phyloP scores from a whole-genome alignment of 1,284 basidiomycete genomes.

The Flammula alnicola region DNA sequence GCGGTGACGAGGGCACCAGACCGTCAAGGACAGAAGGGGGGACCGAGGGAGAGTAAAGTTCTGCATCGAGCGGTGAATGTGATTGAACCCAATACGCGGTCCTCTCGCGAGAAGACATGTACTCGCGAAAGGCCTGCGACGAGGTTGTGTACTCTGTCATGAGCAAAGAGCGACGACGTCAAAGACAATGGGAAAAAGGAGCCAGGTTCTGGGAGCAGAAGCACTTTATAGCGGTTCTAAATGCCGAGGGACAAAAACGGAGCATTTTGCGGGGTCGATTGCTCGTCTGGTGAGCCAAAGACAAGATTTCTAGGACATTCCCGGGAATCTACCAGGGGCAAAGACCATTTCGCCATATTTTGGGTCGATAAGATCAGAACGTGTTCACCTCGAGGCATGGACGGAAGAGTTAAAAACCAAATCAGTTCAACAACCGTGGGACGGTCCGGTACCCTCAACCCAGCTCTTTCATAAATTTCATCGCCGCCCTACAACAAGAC shows the following conservation, averaged over 20 bases:
- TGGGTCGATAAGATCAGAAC: slow-evolving; percentile 47
- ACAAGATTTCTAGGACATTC: slow-evolving; percentile 36
- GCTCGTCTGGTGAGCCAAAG: slow-evolving; percentile 17
- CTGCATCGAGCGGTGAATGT: slow-evolving; percentile 42
- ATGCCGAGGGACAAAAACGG: slow-evolving; percentile 32
- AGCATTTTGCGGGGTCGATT: slow-evolving; percentile 34
- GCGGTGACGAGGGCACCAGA: slow-evolving; percentile 48
- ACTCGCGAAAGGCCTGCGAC: slow-evolving; percentile 60
- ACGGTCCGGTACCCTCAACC: slow-evolving; percentile 23
- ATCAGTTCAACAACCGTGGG: slow-evolving; percentile 23
- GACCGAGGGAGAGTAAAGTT: slow-evolving; percentile 59
- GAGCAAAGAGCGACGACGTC: slow-evolving; percentile 22
- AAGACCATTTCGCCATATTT: slow-evolving; percentile 39
- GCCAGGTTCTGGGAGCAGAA: slow-evolving; percentile 21
- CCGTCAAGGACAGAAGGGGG: slow-evolving; percentile 59
- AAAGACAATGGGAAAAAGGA: slow-evolving; percentile 24
- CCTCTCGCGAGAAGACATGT: slow-evolving; percentile 58
- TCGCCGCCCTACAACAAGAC: background rate
- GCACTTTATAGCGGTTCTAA: slow-evolving; percentile 37
- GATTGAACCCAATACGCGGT: slow-evolving; percentile 63
- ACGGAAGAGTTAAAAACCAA: slow-evolving; percentile 20
- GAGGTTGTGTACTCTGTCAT: slow-evolving; percentile 74
- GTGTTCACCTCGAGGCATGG: slow-evolving; percentile 48
- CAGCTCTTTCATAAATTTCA: slow-evolving; percentile 8
- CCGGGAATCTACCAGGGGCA: slow-evolving; percentile 34